Evolutionary conservation across 306 rosid genomes (phyloP).

Genomic region (Luffa aegyptiaca): DNA sequence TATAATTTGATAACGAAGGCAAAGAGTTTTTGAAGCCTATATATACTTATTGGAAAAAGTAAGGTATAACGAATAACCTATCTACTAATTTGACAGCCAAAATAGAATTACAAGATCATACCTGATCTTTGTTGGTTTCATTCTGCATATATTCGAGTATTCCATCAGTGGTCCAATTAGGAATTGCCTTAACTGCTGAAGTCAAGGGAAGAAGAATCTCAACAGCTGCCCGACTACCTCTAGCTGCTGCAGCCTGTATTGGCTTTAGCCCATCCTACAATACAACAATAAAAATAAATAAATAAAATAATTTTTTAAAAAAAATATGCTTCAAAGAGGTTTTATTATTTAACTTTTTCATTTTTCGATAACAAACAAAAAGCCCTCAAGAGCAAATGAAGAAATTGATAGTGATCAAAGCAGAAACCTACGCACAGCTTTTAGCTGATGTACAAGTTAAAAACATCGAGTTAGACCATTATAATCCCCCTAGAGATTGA

Average conservation of each 20-base stretch:
- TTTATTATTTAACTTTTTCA: background rate
- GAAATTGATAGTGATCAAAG: background rate
- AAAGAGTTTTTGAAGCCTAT: background rate
- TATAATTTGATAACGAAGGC: background rate
- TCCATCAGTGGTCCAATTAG: constrained; percentile 73
- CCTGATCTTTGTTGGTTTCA: constrained; percentile 55
- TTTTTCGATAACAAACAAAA: background rate
- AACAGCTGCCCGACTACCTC: constrained; percentile 51
- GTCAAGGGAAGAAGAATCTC: constrained; percentile 78
- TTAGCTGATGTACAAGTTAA: background rate
- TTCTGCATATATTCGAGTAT: constrained; percentile 57
- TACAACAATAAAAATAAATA: constrained; percentile 11
- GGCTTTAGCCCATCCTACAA: constrained; percentile 85
- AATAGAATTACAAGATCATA: constrained; percentile 6
- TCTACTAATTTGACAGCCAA: background rate
- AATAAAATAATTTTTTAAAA: no score
- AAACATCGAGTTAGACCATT: background rate
- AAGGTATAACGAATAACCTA: background rate
- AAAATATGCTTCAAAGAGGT: background rate
- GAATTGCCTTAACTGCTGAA: constrained; percentile 41
- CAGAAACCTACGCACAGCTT: background rate
- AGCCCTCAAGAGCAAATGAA: background rate
- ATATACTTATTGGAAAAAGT: background rate
- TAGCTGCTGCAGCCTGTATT: constrained; percentile 63
- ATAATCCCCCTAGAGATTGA: background rate